A percentile compares a stretch with the other conserved stretches of the same genome.
Conservation (phyloP, 768 basidiomycete genomes). For the Amanita rubescens region DNA sequence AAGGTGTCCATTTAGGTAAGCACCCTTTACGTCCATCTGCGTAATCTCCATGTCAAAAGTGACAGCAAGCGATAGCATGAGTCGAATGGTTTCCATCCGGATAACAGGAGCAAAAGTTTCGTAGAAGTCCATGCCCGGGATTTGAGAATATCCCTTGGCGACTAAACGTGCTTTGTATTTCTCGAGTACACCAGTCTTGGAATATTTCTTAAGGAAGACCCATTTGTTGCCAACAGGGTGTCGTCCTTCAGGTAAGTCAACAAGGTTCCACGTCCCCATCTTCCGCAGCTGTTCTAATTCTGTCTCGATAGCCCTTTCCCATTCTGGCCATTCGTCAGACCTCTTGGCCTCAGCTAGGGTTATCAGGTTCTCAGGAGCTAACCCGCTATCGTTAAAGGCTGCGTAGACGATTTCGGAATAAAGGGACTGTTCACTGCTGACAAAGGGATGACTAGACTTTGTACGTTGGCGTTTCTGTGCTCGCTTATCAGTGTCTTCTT, state of each 20-base stretch:
- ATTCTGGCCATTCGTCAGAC: conserved; percentile 12
- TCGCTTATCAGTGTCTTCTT: no score
- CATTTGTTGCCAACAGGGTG: conserved; percentile 22
- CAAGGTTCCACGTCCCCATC: conserved; percentile 23
- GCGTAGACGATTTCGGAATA: no score
- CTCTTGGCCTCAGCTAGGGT: conserved; percentile 9
- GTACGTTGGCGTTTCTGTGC: no score
- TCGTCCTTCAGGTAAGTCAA: conserved; percentile 15
- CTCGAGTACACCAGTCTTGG: conserved; percentile 22
- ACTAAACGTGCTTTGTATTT: conserved; percentile 27
- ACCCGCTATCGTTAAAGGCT: no score
- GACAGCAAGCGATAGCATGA: conserved; percentile 29
- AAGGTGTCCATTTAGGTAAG: conserved; percentile 24
- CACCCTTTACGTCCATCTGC: conserved; percentile 32
- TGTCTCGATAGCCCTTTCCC: conserved; percentile 8
- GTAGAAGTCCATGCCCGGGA: conserved; percentile 28
- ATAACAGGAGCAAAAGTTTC: conserved; percentile 25
- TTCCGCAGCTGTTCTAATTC: conserved; percentile 13
- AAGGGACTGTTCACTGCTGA: no score
- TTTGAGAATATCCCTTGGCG: conserved; percentile 24
- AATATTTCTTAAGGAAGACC: conserved; percentile 28
- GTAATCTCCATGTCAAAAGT: conserved; percentile 25
- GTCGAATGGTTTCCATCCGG: conserved; percentile 20
- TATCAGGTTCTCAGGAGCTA: neutral
- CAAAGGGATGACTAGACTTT: no score